Evolutionary conservation across 495 filamentous ascomycete genomes (phyloP).

Genomic region (Neurospora africana): DNA sequence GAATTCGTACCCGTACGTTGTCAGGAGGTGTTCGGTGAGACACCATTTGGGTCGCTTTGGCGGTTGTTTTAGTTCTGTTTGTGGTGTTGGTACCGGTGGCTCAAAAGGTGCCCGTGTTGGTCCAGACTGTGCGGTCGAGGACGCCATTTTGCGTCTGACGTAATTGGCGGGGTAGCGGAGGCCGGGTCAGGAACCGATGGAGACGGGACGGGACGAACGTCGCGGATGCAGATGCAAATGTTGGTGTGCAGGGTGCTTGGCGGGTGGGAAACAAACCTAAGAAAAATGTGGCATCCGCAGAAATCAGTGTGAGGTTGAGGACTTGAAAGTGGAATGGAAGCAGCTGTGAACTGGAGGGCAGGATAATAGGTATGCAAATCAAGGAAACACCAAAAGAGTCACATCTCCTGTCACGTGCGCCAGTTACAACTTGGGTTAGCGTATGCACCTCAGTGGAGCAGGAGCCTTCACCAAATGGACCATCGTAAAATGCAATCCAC

Average conservation of each 20-base stretch:
- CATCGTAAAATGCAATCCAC: neutral
- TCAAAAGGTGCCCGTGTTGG: neutral
- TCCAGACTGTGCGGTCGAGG: neutral
- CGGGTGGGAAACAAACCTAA: neutral
- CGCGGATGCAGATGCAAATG: neutral
- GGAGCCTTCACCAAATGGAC: neutral
- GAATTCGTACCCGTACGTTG: constrained; percentile 29
- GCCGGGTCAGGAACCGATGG: neutral
- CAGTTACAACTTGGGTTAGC: neutral
- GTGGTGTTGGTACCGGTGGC: neutral
- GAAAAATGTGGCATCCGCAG: neutral
- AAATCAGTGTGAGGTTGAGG: neutral
- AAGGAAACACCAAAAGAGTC: neutral
- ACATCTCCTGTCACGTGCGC: neutral
- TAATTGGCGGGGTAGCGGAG: neutral
- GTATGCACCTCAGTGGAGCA: neutral
- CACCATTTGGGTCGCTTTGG: constrained; percentile 15
- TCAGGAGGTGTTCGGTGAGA: constrained; percentile 43
- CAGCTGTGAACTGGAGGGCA: neutral
- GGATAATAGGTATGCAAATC: neutral
- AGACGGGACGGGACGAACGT: neutral
- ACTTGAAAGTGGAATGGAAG: neutral
- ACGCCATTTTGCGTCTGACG: neutral
- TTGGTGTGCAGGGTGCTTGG: neutral
- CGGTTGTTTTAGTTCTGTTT: neutral